These are phyloP conservation scores for Trypanosoma platydactyli DNA, from an alignment of 208 protist species.

Conservation along the genomic window DNA sequence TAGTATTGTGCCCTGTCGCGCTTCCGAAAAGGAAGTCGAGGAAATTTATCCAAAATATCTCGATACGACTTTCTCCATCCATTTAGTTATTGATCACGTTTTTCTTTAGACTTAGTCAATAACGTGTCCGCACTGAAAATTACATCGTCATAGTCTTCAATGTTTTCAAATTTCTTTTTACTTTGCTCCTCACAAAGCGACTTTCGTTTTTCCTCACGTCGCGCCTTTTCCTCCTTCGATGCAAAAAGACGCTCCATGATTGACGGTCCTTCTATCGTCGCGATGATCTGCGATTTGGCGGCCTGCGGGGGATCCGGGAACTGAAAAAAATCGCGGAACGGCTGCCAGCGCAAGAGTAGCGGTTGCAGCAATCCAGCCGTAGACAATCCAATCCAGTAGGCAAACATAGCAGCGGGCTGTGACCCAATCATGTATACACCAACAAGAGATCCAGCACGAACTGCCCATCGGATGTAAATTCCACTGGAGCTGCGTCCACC, in stretches of 20 bases:
- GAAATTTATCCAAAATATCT: no score
- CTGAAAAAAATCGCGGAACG: constrained; percentile 79
- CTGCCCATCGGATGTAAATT: constrained; percentile 82
- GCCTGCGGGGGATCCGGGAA: constrained; percentile 85
- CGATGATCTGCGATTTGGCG: constrained; percentile 63
- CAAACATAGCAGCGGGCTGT: constrained; percentile 86
- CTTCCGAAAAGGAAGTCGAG: no score
- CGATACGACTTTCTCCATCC: no score
- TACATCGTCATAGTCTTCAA: constrained; percentile 76
- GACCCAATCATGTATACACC: constrained; percentile 80
- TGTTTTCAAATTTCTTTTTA: constrained; percentile 59
- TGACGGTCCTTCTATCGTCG: constrained; percentile 59
- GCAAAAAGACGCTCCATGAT: constrained; percentile 77
- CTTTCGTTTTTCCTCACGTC: constrained; percentile 48
- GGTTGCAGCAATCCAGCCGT: constrained; percentile 81
- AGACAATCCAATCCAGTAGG: constrained; percentile 90
- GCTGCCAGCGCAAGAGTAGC: constrained; percentile 80
- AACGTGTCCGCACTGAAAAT: constrained; percentile 48
- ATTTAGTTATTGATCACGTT: not conserved
- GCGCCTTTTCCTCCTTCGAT: constrained; percentile 53
- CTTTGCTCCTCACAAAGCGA: constrained; percentile 35
- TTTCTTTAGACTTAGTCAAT: constrained; percentile 1
- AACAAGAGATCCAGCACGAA: constrained; percentile 57
- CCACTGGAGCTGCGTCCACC: constrained; percentile 67
- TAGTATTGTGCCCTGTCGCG: no score